Conservation (phyloP, 2,329 filamentous ascomycete species). For the Neospermospora avenae region DNA sequence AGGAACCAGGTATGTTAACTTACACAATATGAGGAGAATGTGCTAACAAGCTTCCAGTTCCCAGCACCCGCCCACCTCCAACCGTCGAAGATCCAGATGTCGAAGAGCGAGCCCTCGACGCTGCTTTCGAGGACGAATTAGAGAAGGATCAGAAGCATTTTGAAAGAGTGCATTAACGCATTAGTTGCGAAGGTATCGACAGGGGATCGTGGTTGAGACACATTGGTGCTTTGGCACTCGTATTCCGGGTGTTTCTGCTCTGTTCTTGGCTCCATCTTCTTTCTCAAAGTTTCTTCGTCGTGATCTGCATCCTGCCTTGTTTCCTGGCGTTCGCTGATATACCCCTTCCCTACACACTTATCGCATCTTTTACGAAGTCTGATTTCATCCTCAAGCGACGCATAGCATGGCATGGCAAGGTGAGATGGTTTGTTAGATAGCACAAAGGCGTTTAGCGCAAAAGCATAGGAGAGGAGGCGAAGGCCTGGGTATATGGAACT, state of each 20-base stretch:
- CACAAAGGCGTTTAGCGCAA: background rate
- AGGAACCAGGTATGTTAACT: constrained; percentile 44
- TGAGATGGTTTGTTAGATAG: background rate
- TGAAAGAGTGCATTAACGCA: background rate
- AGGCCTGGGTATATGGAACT: background rate
- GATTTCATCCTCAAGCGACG: background rate
- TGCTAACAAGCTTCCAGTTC: constrained; percentile 21
- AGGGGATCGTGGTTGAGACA: background rate
- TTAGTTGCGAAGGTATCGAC: background rate
- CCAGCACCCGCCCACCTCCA: constrained; percentile 29
- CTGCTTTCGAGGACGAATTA: constrained; percentile 16
- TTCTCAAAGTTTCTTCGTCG: background rate
- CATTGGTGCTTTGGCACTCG: background rate
- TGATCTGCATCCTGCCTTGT: background rate
- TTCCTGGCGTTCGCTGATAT: background rate
- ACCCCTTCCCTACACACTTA: too few relatives aligned
- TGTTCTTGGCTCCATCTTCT: background rate
- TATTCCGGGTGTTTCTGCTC: background rate
- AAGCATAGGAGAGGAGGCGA: background rate
- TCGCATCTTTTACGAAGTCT: background rate
- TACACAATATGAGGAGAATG: background rate
- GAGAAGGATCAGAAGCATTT: constrained; percentile 18
- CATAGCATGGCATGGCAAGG: background rate
- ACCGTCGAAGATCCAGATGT: constrained; percentile 32
- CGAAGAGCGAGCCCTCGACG: constrained; percentile 27